Conservation (phyloP, 345 rosid species). For the Moricandia arvensis region DNA sequence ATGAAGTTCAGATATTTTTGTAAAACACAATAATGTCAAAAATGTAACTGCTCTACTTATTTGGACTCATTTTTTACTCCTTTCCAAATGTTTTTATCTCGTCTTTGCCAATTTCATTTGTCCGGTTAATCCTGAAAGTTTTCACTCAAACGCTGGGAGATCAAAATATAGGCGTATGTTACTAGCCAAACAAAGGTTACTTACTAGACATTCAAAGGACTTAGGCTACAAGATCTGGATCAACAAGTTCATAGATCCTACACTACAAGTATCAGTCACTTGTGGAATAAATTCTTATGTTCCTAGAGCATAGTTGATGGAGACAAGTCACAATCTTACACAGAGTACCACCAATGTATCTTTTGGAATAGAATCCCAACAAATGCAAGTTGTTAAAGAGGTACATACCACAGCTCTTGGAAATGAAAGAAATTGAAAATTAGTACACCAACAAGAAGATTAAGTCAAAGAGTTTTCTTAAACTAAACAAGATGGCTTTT, state of each 20-base stretch:
- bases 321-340: neutral
- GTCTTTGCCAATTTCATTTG: neutral
- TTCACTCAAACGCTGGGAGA: neutral
- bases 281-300: neutral
- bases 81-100: neutral
- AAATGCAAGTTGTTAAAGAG: neutral
- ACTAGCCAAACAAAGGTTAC: neutral
- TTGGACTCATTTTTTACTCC: neutral
- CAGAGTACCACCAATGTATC: neutral
- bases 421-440: neutral
- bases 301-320: neutral
- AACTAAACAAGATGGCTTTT: neutral
- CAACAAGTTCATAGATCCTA: neutral
- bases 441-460: neutral
- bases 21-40: neutral
- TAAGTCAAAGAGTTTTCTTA: neutral
- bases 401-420: neutral
- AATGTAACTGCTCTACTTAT: neutral
- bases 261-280: neutral
- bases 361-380: neutral
- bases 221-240: neutral
- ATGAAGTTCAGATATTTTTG: too few relatives aligned
- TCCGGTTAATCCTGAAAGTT: neutral
- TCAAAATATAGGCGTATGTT: neutral
- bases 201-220: neutral